A percentile compares a stretch with the other conserved stretches of the same genome.
Conservation (phyloP, 164 flowering plant species). For the Aristolochia californica region DNA sequence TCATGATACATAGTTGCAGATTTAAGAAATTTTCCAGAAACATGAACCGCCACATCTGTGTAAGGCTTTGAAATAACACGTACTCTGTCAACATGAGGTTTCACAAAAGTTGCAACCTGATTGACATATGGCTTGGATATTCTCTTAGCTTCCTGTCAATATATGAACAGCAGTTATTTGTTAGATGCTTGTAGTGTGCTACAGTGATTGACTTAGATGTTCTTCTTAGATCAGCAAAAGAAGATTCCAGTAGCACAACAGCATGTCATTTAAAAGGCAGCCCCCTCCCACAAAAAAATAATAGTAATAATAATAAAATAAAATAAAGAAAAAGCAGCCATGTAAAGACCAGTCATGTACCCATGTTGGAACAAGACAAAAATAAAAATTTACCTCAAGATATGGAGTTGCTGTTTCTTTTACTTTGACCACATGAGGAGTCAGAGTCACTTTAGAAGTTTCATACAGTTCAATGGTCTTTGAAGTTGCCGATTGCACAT, state of each 20-base stretch:
- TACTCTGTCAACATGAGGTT: conserved; percentile 78
- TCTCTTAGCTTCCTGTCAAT: conserved; percentile 59
- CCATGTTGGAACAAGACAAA: too few relatives aligned
- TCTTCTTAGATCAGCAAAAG: too few relatives aligned
- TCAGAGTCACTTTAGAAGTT: conserved; percentile 42
- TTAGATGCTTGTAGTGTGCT: neutral
- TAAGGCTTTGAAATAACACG: conserved; percentile 58
- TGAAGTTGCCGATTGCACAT: conserved; percentile 31
- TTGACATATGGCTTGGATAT: conserved; percentile 68
- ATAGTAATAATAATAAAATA: too few relatives aligned
- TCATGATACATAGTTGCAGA: conserved; percentile 58
- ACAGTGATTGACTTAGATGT: too few relatives aligned
- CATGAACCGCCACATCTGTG: conserved; percentile 39
- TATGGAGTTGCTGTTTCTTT: conserved; percentile 66
- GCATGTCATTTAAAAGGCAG: too few relatives aligned
- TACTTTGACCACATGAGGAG: conserved; percentile 53
- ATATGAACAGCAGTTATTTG: conserved; percentile 3
- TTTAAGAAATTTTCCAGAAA: conserved; percentile 48
- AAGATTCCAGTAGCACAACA: too few relatives aligned
- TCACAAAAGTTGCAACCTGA: conserved; percentile 43
- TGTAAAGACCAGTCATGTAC: too few relatives aligned
- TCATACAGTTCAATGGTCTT: conserved; percentile 58
- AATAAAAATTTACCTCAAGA: conserved; percentile 46
- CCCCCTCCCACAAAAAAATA: too few relatives aligned
- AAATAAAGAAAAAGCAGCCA: too few relatives aligned